phyloP scores from a whole-genome alignment of 176 grass and related monocot species.

The Olyra latifolia region DNA sequence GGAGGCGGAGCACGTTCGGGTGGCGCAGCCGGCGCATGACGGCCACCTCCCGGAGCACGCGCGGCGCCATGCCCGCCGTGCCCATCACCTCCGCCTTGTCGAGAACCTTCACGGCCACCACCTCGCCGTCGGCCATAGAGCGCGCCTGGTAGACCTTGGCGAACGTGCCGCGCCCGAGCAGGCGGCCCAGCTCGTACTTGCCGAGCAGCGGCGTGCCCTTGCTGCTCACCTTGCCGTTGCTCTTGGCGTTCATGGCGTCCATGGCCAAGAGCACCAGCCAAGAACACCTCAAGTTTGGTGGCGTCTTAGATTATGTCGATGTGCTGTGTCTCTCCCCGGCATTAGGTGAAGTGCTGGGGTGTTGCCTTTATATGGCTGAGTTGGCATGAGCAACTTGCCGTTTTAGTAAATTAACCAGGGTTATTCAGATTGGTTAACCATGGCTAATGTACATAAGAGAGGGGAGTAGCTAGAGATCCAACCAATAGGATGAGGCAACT shows the following conservation, averaged over 20 bases:
- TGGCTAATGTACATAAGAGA: background rate
- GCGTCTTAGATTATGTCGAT: background rate
- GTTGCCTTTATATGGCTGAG: slow-evolving; percentile 34
- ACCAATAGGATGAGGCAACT: background rate
- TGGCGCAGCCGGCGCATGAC: slow-evolving; percentile 81
- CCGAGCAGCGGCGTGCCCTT: slow-evolving; percentile 47
- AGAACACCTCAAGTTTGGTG: slow-evolving; percentile 8
- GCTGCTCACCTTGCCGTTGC: background rate
- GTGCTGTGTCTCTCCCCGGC: background rate
- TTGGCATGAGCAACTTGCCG: slow-evolving; percentile 24
- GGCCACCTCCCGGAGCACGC: slow-evolving; percentile 59
- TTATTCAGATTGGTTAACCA: slow-evolving; percentile 8
- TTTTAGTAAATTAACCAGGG: background rate
- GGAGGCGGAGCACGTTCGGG: slow-evolving; percentile 69
- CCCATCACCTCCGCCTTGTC: slow-evolving; percentile 56
- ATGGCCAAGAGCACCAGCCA: background rate
- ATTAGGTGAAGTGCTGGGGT: slow-evolving; percentile 21
- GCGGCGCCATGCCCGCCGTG: slow-evolving; percentile 43
- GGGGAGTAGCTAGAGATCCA: background rate
- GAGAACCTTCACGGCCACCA: slow-evolving; percentile 76
- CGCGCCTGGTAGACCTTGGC: slow-evolving; percentile 84
- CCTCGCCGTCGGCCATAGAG: slow-evolving; percentile 41
- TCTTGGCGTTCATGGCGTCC: slow-evolving; percentile 28
- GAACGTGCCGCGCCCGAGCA: slow-evolving; percentile 83
- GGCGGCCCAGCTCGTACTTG: slow-evolving; percentile 65